Conservation (phyloP, 164 flowering plant genomes). For the Chimonanthus praecox region DNA sequence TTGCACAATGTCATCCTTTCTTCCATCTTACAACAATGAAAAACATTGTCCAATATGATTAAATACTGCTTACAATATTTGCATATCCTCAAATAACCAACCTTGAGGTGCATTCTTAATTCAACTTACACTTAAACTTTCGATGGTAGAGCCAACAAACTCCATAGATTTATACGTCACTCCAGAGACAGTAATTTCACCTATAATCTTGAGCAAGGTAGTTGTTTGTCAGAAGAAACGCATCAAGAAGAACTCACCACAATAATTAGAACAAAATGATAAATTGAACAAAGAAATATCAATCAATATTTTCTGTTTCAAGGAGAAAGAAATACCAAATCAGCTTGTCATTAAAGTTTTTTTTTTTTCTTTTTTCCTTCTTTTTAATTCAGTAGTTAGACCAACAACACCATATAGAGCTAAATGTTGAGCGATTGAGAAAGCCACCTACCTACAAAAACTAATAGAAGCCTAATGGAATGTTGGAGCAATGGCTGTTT, state of each 20-base stretch:
- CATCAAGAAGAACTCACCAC: neutral
- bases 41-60: neutral
- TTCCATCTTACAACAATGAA: slow-evolving; percentile 62
- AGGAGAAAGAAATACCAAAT: too few species aligned
- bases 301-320: neutral
- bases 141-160: slow-evolving; percentile 90
- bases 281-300: slow-evolving; percentile 1
- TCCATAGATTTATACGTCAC: slow-evolving; percentile 97
- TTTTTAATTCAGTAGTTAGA: too few species aligned
- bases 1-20: slow-evolving; percentile 99
- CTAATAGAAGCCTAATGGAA: too few species aligned
- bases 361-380: too few species aligned
- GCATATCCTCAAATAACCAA: neutral
- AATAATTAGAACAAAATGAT: neutral
- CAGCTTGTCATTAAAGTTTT: too few species aligned
- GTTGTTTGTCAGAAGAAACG: neutral
- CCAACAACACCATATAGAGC: too few species aligned
- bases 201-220: slow-evolving; percentile 60
- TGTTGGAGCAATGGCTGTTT: too few species aligned
- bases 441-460: too few species aligned
- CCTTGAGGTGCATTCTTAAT: neutral
- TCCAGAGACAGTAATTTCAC: slow-evolving; percentile 96
- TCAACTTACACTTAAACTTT: slow-evolving; percentile 73
- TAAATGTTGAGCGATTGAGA: too few species aligned
- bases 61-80: neutral